Percentiles rank a stretch among this genome's conserved stretches.
phyloP scores from a whole-genome alignment of 2,329 filamentous ascomycete species.

The Botrytis byssoidea region DNA sequence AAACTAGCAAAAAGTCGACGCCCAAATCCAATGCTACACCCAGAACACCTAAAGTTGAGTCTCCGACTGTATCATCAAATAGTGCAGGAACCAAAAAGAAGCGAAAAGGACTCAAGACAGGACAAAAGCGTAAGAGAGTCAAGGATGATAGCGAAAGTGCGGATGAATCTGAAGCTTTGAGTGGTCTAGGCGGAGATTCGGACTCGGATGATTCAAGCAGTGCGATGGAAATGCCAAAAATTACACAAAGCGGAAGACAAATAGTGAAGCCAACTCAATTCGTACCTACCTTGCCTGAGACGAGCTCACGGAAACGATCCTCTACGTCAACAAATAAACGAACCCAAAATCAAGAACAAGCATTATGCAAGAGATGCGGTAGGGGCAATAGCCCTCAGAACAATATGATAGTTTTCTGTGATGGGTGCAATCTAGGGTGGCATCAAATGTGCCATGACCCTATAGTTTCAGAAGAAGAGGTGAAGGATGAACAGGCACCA shows the following conservation, averaged over 20 bases:
- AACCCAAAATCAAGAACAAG: conserved; percentile 53
- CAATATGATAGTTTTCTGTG: conserved; percentile 84
- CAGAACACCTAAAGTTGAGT: conserved; percentile 26
- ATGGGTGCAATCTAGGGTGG: conserved; percentile 76
- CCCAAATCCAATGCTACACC: conserved; percentile 22
- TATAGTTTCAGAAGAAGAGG: conserved; percentile 66
- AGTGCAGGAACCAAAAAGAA: conserved; percentile 27
- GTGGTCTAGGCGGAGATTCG: conserved; percentile 39
- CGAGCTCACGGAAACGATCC: conserved; percentile 42
- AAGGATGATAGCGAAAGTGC: conserved; percentile 34
- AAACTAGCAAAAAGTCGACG: conserved; percentile 25
- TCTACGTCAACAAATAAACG: conserved; percentile 49
- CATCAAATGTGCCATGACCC: conserved; percentile 82
- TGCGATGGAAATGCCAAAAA: conserved; percentile 56
- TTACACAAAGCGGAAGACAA: conserved; percentile 73
- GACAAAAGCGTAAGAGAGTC: conserved; percentile 37
- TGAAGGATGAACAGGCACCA: conserved; percentile 62
- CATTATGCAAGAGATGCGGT: conserved; percentile 70
- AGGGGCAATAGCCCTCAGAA: conserved; percentile 67
- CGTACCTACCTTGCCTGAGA: conserved; percentile 54
- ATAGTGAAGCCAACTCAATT: conserved; percentile 65
- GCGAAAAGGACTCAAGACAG: conserved; percentile 29
- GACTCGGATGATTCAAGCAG: conserved; percentile 42
- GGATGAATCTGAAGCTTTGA: conserved; percentile 38
- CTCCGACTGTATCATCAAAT: conserved; percentile 29